Conservation (phyloP, 176 grass and related monocot genomes). For the Triticum monococcum region DNA sequence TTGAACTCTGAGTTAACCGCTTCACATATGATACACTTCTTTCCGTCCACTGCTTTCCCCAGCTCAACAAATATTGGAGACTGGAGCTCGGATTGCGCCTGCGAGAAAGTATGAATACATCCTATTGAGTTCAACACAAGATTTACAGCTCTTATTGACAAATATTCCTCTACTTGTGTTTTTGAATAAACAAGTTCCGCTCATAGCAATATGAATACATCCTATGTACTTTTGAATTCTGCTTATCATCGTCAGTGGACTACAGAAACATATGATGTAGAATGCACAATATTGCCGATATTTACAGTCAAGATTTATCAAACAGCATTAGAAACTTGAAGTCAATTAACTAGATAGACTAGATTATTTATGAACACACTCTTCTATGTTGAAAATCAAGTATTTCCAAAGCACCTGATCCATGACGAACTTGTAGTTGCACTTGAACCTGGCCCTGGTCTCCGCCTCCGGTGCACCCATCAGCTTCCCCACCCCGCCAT, state of each 20-base stretch:
- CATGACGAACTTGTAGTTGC: constrained; percentile 86
- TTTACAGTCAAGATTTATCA: background rate
- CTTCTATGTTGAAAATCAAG: background rate
- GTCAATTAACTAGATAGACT: background rate
- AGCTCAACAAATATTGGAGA: constrained; percentile 64
- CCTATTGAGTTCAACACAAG: background rate
- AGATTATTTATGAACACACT: constrained; percentile 12
- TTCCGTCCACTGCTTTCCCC: constrained; percentile 48
- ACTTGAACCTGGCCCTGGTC: constrained; percentile 72
- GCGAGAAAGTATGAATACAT: constrained; percentile 12
- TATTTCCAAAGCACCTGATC: constrained; percentile 54
- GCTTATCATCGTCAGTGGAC: background rate
- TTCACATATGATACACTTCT: constrained; percentile 72
- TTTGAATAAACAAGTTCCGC: background rate
- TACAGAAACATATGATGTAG: background rate
- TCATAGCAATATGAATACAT: background rate
- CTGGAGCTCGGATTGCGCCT: constrained; percentile 70
- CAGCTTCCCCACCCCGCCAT: constrained; percentile 57
- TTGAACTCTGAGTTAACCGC: constrained; percentile 60
- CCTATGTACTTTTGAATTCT: background rate
- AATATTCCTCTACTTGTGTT: background rate
- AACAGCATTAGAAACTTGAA: background rate
- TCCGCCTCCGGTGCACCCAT: constrained; percentile 44
- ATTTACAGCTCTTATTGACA: background rate
- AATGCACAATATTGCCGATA: background rate